phyloP scores from a whole-genome alignment of 2,329 filamentous ascomycete species.

The Penicillium vulpinum region DNA sequence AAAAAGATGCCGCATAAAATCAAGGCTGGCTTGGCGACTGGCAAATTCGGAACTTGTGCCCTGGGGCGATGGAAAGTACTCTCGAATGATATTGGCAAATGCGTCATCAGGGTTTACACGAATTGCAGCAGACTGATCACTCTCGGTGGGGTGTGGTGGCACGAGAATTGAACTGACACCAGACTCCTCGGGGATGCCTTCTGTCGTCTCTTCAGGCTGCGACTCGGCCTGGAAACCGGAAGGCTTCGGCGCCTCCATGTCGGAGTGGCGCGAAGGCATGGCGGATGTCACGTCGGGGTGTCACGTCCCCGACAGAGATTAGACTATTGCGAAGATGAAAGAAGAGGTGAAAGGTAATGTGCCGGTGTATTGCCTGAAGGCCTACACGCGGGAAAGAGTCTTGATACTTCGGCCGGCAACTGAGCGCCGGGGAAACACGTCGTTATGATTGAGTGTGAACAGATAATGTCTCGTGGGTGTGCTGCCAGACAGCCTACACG shows the following conservation, averaged over 20 bases:
- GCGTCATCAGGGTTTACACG: not conserved
- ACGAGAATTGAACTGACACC: too few species aligned
- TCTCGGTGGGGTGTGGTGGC: not conserved
- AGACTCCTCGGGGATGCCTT: not conserved
- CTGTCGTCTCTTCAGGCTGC: not conserved
- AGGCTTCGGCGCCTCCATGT: not conserved
- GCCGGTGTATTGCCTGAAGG: not conserved
- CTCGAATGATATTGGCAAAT: not conserved
- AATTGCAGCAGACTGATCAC: not conserved
- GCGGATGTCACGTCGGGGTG: not conserved
- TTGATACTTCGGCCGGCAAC: not conserved
- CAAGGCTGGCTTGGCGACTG: not conserved
- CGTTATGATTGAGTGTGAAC: not conserved
- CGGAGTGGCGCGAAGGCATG: not conserved
- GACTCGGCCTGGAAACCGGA: not conserved
- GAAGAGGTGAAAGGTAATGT: not conserved
- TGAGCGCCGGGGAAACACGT: not conserved
- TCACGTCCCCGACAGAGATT: not conserved
- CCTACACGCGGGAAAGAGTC: not conserved
- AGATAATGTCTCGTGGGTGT: not conserved
- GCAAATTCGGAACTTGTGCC: too few species aligned
- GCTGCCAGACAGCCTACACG: not conserved
- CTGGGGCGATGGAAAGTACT: not conserved
- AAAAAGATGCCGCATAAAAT: too few species aligned
- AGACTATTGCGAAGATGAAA: not conserved